A percentile compares a stretch with the other conserved stretches of the same genome.
Evolutionary conservation across 148 eudicot species (phyloP).

Genomic region (Vaccinium vitisidaea): DNA sequence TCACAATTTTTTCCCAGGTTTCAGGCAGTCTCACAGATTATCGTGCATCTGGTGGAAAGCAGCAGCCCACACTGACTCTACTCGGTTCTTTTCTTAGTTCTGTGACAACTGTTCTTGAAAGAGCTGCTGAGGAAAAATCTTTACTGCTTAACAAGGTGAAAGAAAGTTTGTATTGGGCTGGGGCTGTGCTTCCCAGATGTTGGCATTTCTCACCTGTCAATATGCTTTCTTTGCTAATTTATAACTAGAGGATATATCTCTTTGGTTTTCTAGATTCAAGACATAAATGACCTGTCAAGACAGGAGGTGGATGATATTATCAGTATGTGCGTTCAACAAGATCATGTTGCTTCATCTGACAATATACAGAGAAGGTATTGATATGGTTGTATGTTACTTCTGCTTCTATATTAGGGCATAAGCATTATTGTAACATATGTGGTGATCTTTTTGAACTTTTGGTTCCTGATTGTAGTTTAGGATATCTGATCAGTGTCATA

Average conservation of each 20-base stretch:
- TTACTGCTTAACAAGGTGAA: slow-evolving; percentile 77
- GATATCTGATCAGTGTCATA: not conserved
- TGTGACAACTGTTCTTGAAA: slow-evolving; percentile 71
- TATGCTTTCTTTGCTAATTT: not conserved
- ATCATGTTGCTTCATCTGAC: slow-evolving; percentile 62
- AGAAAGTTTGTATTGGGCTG: not conserved
- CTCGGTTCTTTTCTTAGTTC: slow-evolving; percentile 58
- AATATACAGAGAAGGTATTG: slow-evolving; percentile 79
- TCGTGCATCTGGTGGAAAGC: slow-evolving; percentile 47
- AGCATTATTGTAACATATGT: not conserved
- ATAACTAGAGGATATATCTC: slow-evolving; percentile 1
- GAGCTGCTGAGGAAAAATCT: slow-evolving; percentile 80
- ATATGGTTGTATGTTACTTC: not conserved
- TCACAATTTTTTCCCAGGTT: slow-evolving; percentile 40
- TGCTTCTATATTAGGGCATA: not conserved
- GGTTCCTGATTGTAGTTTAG: not conserved
- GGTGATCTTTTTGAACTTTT: not conserved
- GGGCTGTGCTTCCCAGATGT: slow-evolving; percentile 13
- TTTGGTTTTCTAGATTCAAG: slow-evolving; percentile 63
- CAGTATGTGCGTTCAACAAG: slow-evolving; percentile 49
- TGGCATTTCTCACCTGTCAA: not conserved
- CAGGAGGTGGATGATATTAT: slow-evolving; percentile 95
- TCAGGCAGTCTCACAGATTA: slow-evolving; percentile 46
- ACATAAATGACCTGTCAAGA: slow-evolving; percentile 89
- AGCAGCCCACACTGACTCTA: slow-evolving; percentile 69